phyloP scores from a whole-genome alignment of 179 eudicot species.

The Beta lomatogona region DNA sequence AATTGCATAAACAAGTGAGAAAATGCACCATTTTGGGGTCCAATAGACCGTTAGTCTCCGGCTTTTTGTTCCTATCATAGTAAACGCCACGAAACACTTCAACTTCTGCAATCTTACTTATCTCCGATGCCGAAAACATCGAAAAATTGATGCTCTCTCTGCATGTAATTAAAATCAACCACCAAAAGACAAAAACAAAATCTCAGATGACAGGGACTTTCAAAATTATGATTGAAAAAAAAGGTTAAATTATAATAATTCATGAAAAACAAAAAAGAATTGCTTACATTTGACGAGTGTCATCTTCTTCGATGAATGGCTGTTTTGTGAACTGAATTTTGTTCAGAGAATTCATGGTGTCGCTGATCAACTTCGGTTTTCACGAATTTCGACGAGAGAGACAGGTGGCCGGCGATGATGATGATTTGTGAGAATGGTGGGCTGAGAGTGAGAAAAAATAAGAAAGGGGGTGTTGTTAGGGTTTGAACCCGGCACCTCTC shows the following conservation, averaged over 20 bases:
- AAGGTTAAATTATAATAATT: too few relatives aligned
- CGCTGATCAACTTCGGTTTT: background rate
- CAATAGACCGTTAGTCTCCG: constrained; percentile 55
- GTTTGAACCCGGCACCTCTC: background rate
- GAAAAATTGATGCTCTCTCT: constrained; percentile 71
- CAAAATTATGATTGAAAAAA: too few relatives aligned
- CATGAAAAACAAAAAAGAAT: background rate
- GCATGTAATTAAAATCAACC: constrained; percentile 9
- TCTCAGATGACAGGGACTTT: background rate
- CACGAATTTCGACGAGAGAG: background rate
- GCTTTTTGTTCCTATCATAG: constrained; percentile 45
- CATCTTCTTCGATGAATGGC: background rate
- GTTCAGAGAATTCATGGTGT: background rate
- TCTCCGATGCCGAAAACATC: constrained; percentile 52
- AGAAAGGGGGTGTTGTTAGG: background rate
- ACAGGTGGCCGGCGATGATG: background rate
- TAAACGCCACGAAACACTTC: constrained; percentile 44
- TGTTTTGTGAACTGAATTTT: background rate
- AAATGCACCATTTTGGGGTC: constrained; percentile 66
- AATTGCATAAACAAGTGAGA: background rate
- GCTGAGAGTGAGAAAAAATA: background rate
- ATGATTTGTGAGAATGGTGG: background rate
- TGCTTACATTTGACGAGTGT: background rate
- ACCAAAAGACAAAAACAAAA: background rate
- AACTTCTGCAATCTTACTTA: constrained; percentile 58